These are phyloP conservation scores for Babjeviella inositovora DNA, from an alignment of 805 yeast genomes.

Conservation along the genomic window DNA sequence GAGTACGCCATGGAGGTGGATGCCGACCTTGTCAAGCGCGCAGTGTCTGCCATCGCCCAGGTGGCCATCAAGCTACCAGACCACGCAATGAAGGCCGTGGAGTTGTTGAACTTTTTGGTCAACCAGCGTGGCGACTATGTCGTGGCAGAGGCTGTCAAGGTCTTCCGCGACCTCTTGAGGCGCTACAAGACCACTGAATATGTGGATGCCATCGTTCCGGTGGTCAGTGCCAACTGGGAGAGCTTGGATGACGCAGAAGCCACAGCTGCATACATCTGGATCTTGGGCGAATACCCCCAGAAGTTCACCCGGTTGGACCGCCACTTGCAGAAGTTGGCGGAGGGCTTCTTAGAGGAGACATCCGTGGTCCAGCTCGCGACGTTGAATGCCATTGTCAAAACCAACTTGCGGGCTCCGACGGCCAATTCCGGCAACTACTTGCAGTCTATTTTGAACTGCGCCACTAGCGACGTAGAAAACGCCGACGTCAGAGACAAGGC, in stretches of 20 bases:
- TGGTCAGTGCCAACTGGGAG: constrained; percentile 29
- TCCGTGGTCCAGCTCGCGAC: constrained; percentile 42
- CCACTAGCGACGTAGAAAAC: constrained; percentile 51
- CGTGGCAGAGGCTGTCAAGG: constrained; percentile 42
- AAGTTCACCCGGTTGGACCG: constrained; percentile 36
- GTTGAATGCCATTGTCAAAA: constrained; percentile 46
- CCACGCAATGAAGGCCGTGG: constrained; percentile 40
- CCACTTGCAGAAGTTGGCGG: constrained; percentile 27
- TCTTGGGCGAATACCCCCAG: constrained; percentile 54
- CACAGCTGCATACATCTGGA: constrained; percentile 48
- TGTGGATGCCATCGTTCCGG: constrained; percentile 35
- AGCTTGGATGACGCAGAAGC: constrained; percentile 32
- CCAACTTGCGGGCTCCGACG: constrained; percentile 18
- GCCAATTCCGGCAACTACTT: constrained; percentile 19
- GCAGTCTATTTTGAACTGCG: constrained; percentile 42
- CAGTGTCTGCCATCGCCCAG: constrained; percentile 56
- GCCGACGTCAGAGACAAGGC: constrained; percentile 75
- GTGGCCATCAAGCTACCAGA: constrained; percentile 49
- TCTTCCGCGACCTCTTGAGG: constrained; percentile 50
- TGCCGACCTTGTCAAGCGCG: constrained; percentile 51
- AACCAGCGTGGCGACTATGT: constrained; percentile 50
- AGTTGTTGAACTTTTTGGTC: constrained; percentile 38
- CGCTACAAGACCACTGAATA: constrained; percentile 38
- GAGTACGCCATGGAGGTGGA: constrained; percentile 83
- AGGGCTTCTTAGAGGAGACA: constrained; percentile 41